These are phyloP conservation scores for Cladosporium sp. DNA, from an alignment of 2,329 filamentous ascomycete species.

Conservation along the genomic window DNA sequence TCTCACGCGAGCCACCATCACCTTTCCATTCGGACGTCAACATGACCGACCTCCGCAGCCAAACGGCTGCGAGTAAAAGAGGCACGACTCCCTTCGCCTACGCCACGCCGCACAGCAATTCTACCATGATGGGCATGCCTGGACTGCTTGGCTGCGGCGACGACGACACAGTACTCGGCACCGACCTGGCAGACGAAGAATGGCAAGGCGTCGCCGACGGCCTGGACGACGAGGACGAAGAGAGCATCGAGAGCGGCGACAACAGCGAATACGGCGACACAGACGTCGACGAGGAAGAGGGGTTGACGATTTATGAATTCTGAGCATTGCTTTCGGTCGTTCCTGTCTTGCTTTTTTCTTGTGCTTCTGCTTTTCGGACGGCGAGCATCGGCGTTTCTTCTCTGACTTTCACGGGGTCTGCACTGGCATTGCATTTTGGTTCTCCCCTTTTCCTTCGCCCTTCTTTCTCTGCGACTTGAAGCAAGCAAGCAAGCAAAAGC, in stretches of 20 bases:
- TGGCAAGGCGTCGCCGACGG: slow-evolving; percentile 36
- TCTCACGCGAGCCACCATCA: slow-evolving; percentile 42
- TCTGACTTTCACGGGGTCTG: background rate
- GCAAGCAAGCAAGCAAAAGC: no score
- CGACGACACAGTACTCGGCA: slow-evolving; percentile 29
- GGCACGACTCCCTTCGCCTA: slow-evolving; percentile 63
- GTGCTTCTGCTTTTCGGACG: background rate
- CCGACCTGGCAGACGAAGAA: slow-evolving; percentile 29
- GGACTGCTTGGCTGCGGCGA: slow-evolving; percentile 30
- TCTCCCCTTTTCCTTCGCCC: background rate
- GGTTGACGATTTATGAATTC: slow-evolving; percentile 19
- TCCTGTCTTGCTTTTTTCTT: background rate
- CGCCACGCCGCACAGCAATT: slow-evolving; percentile 64
- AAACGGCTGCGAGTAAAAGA: slow-evolving; percentile 29
- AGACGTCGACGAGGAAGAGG: slow-evolving; percentile 26
- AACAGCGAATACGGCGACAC: slow-evolving; percentile 22
- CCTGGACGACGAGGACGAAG: slow-evolving; percentile 15
- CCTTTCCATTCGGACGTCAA: slow-evolving; percentile 35
- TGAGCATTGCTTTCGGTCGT: slow-evolving; percentile 7
- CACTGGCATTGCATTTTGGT: background rate
- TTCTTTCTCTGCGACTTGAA: no score
- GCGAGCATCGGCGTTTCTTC: background rate
- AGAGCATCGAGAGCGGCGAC: slow-evolving; percentile 23
- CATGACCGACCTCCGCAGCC: slow-evolving; percentile 17
- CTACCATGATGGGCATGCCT: slow-evolving; percentile 28